These are phyloP conservation scores for Aurifilum marmelostoma DNA, from an alignment of 2,329 filamentous ascomycete genomes.

Conservation along the genomic window DNA sequence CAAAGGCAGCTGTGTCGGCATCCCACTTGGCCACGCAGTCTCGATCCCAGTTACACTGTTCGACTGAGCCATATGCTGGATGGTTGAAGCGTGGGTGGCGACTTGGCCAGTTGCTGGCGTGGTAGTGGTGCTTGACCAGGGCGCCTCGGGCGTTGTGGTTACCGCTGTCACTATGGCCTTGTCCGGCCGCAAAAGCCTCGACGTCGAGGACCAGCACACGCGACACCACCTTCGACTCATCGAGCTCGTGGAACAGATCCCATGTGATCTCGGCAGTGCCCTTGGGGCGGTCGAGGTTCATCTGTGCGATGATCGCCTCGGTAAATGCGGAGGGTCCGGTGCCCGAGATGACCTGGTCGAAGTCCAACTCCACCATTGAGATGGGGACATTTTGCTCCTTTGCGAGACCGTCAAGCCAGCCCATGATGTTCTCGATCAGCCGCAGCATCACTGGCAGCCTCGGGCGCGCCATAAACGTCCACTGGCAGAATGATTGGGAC, in stretches of 20 bases:
- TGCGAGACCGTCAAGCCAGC: constrained; percentile 65
- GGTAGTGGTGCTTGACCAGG: constrained; percentile 74
- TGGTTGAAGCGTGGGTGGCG: constrained; percentile 68
- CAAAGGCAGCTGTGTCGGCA: constrained; percentile 63
- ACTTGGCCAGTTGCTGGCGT: constrained; percentile 73
- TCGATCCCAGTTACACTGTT: constrained; percentile 70
- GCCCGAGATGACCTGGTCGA: constrained; percentile 73
- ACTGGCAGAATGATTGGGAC: constrained; percentile 73
- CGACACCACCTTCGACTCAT: constrained; percentile 67
- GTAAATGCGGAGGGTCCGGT: constrained; percentile 75
- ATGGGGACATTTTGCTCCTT: constrained; percentile 61
- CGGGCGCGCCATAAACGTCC: constrained; percentile 74
- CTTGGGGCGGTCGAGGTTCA: constrained; percentile 50
- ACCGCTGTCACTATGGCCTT: constrained; percentile 73
- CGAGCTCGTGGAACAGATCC: constrained; percentile 67
- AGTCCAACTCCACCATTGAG: constrained; percentile 66
- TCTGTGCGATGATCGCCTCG: constrained; percentile 64
- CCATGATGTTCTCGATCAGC: constrained; percentile 69
- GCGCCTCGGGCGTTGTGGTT: constrained; percentile 69
- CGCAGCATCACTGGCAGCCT: constrained; percentile 68
- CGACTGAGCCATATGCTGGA: constrained; percentile 70
- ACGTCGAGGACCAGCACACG: constrained; percentile 70
- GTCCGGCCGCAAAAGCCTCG: constrained; percentile 72
- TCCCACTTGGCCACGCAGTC: constrained; percentile 70
- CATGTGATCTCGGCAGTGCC: constrained; percentile 53